Base-by-base conservation (phyloP, 2,329 filamentous ascomycete species). In the Venturia pyrina region DNA sequence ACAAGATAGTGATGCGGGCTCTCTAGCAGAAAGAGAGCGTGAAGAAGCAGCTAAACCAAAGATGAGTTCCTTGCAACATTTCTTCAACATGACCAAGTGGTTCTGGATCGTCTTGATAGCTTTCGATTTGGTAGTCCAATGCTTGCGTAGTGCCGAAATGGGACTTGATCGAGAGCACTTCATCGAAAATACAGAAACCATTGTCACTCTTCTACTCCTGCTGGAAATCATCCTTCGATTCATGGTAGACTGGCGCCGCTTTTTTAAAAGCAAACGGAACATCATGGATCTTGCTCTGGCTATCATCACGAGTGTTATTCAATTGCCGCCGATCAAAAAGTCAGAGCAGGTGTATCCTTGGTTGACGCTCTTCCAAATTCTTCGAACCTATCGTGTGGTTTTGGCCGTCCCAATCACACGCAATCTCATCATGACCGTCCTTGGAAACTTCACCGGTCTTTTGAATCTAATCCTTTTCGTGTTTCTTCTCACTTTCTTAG, bases 401-500 rank as follows among this genome's bases (percentile, higher is more conserved):
- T 78, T 98, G 71, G 92, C 91, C 19, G 86, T 99, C 53, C 88
- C 92, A 5, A 86, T 97, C 70, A 99, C 93, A 0, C 84, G 90
- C 68, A 89, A 92, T 69, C 84, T 99, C 64, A 95, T 99, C 73
- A 80, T 89, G 69, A 83, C 96, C 43, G 95, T 99, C 2, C 83
- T 99, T 67, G 89, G 95, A 68, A 98, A 98, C 74, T 89, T 92
- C 5, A 86, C 88, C 57, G 96, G 96, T 89, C 88, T 99, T 68
- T 84, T 90, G 48, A 99, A 99, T 73, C 80, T 99, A 68, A 96
- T 99, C 78, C 81, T 98, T 21, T 99, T 99, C 74, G 92, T 99
- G 72, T 96, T 98, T 73, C 81, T 99, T 63, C 90, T 97, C 73
- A 97, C 93, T 0, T 98, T 96, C 72, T 82, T 99, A 59, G 90